Percentiles rank a stretch among this genome's conserved stretches.
Evolutionary conservation across 1,284 basidiomycete species (phyloP).

Genomic region (Bondarzewia mesenterica): DNA sequence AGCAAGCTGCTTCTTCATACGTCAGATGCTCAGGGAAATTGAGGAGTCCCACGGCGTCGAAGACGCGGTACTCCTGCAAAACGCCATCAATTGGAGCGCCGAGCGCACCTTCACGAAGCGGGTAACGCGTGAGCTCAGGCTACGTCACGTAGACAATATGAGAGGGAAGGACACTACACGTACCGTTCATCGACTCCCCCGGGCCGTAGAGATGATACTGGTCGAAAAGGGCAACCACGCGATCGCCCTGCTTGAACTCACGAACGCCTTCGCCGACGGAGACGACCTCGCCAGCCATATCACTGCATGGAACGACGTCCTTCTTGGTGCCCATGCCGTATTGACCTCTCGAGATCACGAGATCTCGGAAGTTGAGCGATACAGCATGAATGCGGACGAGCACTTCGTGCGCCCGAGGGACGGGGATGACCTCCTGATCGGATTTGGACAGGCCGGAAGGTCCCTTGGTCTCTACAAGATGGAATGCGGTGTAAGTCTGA

Average conservation of each 20-base stretch:
- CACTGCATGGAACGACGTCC: constrained; percentile 41
- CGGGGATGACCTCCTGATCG: constrained; percentile 17
- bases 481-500: not conserved
- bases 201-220: constrained; percentile 28
- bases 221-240: constrained; percentile 21
- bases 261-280: constrained; percentile 22
- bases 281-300: constrained; percentile 35
- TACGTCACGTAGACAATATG: not conserved
- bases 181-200: not conserved
- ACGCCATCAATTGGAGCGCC: constrained; percentile 11
- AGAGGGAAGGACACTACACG: not conserved
- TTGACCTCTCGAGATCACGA: constrained; percentile 26
- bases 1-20: constrained; percentile 43
- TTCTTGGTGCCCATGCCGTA: constrained; percentile 23
- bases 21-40: constrained; percentile 35
- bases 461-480: not conserved
- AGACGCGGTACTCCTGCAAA: constrained; percentile 38
- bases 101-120: not conserved
- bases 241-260: constrained; percentile 22
- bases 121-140: not conserved
- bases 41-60: constrained; percentile 21
- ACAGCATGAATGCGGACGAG: constrained; percentile 44
- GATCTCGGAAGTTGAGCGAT: constrained; percentile 41
- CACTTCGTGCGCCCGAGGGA: constrained; percentile 32
- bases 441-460: not conserved